Evolutionary conservation across 2,329 filamentous ascomycete genomes (phyloP).

Genomic region (Samsoniella hepiali): DNA sequence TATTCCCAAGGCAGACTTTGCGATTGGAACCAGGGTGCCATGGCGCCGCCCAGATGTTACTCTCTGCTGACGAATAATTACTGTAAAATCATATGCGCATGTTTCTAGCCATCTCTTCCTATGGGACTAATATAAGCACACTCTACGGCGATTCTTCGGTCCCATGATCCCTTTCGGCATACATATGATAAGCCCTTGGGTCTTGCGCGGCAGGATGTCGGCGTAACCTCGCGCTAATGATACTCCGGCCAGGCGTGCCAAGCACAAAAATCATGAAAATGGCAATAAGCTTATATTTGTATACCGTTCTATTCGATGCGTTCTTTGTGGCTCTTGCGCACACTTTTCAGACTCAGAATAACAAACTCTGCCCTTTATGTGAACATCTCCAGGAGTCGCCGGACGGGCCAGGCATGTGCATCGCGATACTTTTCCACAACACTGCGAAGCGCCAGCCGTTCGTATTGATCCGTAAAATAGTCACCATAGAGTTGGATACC

Average conservation of each 20-base stretch:
- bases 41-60: not conserved
- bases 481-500: slow-evolving; percentile 42
- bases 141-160: not conserved
- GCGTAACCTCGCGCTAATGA: not conserved
- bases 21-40: no score
- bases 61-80: no score
- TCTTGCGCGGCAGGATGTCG: not conserved
- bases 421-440: slow-evolving; percentile 45
- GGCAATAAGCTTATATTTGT: no score
- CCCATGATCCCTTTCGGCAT: not conserved
- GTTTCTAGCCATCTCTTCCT: not conserved
- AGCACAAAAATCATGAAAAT: not conserved
- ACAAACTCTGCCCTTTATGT: slow-evolving; percentile 1
- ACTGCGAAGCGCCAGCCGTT: slow-evolving; percentile 35
- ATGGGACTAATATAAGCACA: not conserved
- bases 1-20: no score
- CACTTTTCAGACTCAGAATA: no score
- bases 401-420: slow-evolving; percentile 39
- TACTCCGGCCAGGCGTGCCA: not conserved
- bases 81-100: not conserved
- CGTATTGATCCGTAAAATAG: slow-evolving; percentile 40
- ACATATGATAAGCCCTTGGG: not conserved
- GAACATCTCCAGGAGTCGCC: slow-evolving; percentile 37
- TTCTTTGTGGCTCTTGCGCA: not conserved
- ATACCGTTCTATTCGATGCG: not conserved